phyloP scores from a whole-genome alignment of 805 yeast genomes.

The Scheffersomyces amazonensis region DNA sequence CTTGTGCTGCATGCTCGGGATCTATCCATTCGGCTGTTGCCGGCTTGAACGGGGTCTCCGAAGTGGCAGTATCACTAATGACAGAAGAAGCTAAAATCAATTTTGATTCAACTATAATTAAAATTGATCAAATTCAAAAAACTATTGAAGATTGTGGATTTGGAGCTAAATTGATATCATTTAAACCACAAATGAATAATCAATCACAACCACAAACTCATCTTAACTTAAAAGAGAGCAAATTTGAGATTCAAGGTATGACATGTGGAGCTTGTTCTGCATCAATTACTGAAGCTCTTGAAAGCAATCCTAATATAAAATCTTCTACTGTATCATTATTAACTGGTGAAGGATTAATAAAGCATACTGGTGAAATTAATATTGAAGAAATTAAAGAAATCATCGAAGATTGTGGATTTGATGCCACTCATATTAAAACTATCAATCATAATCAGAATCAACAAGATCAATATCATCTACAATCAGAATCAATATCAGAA shows the following conservation, averaged over 20 bases:
- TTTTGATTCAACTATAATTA: slow-evolving; percentile 14
- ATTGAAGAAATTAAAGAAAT: slow-evolving; percentile 43
- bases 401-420: slow-evolving; percentile 60
- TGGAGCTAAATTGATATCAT: slow-evolving; percentile 8
- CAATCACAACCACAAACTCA: too few species aligned
- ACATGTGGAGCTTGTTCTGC: slow-evolving; percentile 86
- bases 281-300: slow-evolving; percentile 57
- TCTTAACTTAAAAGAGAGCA: slow-evolving; percentile 5
- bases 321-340: slow-evolving; percentile 65
- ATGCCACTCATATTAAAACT: slow-evolving; percentile 11
- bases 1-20: slow-evolving; percentile 43
- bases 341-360: slow-evolving; percentile 68
- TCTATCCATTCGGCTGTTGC: slow-evolving; percentile 32
- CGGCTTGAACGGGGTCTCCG: slow-evolving; percentile 17
- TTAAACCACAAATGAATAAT: neutral
- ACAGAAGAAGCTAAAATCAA: slow-evolving; percentile 34
- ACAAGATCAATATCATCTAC: neutral
- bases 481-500: slow-evolving; percentile 3
- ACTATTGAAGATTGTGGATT: slow-evolving; percentile 30
- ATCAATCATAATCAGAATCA: neutral
- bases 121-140: slow-evolving; percentile 13
- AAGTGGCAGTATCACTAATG: slow-evolving; percentile 31
- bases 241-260: slow-evolving; percentile 67
- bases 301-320: slow-evolving; percentile 47
- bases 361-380: slow-evolving; percentile 38